phyloP scores from a whole-genome alignment of 2,329 filamentous ascomycete species.

The Alternaria sp. region DNA sequence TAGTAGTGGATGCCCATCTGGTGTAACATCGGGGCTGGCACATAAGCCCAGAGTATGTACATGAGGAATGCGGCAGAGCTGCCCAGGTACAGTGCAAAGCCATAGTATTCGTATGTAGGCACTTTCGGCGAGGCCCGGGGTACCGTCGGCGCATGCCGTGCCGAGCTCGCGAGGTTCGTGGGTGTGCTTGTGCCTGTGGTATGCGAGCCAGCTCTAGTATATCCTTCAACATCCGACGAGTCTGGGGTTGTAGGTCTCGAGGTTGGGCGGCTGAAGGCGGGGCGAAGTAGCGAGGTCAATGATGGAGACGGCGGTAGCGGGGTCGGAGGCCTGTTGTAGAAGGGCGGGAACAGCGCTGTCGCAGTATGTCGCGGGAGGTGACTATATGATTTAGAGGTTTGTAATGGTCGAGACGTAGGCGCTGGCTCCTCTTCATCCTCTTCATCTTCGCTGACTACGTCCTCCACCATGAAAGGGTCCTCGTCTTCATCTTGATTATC shows the following conservation, averaged over 20 bases:
- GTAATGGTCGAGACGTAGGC: constrained; percentile 45
- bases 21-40: constrained; percentile 89
- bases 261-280: constrained; percentile 61
- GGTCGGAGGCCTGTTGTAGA: constrained; percentile 96
- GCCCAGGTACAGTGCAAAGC: constrained; percentile 94
- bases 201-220: constrained; percentile 12
- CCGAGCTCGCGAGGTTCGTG: constrained; percentile 66
- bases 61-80: constrained; percentile 79
- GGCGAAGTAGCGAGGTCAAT: constrained; percentile 85
- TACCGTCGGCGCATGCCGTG: constrained; percentile 67
- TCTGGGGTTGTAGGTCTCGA: constrained; percentile 94
- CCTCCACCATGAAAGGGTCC: constrained; percentile 24
- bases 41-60: constrained; percentile 82
- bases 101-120: constrained; percentile 99
- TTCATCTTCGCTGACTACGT: constrained; percentile 27
- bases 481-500: constrained; percentile 24
- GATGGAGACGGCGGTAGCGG: constrained; percentile 92
- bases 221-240: constrained; percentile 79
- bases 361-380: constrained; percentile 49
- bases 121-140: constrained; percentile 89
- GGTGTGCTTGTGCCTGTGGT: constrained; percentile 36
- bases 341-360: constrained; percentile 72
- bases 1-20: constrained; percentile 96
- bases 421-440: constrained; percentile 12
- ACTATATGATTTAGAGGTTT: constrained; percentile 54